phyloP scores from a whole-genome alignment of 1,284 basidiomycete species.

The Cutaneotrichosporon sp. region DNA sequence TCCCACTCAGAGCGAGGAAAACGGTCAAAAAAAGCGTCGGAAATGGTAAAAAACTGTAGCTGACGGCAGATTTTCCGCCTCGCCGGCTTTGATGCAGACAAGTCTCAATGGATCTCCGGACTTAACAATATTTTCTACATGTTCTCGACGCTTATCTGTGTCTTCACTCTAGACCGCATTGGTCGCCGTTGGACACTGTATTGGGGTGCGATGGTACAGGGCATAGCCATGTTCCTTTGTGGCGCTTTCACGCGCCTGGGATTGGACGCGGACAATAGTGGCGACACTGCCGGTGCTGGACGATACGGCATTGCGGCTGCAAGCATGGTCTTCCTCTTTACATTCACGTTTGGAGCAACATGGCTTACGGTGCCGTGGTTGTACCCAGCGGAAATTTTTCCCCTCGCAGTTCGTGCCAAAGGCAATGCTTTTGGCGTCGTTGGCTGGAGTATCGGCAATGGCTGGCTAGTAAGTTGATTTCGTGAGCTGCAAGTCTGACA shows the following conservation, averaged over 20 bases:
- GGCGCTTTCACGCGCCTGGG: conserved; percentile 27
- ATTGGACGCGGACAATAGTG: conserved; percentile 14
- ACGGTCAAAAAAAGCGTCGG: no score
- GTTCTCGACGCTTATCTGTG: conserved; percentile 37
- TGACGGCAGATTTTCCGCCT: conserved; percentile 21
- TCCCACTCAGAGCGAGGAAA: conserved; percentile 7
- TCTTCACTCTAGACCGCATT: conserved; percentile 26
- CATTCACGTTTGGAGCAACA: conserved; percentile 30
- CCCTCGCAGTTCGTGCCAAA: conserved; percentile 30
- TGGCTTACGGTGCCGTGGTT: conserved; percentile 38
- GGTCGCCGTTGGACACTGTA: conserved; percentile 32
- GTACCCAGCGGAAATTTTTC: conserved; percentile 40
- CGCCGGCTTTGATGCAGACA: conserved; percentile 32
- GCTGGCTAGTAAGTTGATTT: conserved; percentile 20
- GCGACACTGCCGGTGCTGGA: conserved; percentile 13
- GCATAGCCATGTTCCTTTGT: conserved; percentile 46
- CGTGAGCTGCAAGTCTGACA: neutral
- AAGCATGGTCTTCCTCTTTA: conserved; percentile 30
- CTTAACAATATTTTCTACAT: conserved; percentile 42
- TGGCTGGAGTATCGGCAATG: conserved; percentile 38
- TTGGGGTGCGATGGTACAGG: conserved; percentile 22
- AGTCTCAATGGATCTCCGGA: conserved; percentile 33
- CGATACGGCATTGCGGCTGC: conserved; percentile 25
- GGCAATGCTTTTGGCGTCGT: conserved; percentile 35
- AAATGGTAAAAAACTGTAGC: neutral